Conservation (phyloP, 306 rosid genomes). For the Inga oerstediana region DNA sequence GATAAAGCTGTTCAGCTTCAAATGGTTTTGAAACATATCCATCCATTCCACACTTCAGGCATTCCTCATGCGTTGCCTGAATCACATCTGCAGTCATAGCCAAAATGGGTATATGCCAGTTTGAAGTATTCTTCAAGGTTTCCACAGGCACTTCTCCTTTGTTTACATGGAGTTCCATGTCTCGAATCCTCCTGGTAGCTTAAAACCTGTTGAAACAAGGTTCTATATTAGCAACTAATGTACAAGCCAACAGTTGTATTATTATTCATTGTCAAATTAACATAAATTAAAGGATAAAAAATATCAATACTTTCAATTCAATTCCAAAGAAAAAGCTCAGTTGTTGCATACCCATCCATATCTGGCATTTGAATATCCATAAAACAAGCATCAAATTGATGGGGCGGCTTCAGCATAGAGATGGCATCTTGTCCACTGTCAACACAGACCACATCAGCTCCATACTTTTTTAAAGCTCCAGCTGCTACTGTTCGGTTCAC, state of each 20-base stretch:
- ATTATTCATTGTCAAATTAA: background rate
- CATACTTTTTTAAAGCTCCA: conserved; percentile 85
- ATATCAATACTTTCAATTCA: background rate
- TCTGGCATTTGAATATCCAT: conserved; percentile 99
- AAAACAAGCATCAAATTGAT: conserved; percentile 87
- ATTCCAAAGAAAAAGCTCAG: conserved; percentile 2
- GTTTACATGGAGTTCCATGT: conserved; percentile 49
- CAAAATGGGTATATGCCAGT: conserved; percentile 75
- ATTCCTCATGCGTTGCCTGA: conserved; percentile 89
- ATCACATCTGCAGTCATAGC: conserved; percentile 98
- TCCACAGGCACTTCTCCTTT: conserved; percentile 49
- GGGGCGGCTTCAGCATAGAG: conserved; percentile 75
- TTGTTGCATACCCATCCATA: conserved; percentile 85
- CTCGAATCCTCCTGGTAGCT: conserved; percentile 73
- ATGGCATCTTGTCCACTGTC: conserved; percentile 79
- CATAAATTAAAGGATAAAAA: background rate
- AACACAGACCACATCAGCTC: conserved; percentile 88
- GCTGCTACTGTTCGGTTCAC: conserved; percentile 96
- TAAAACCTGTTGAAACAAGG: conserved; percentile 58
- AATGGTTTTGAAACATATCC: conserved; percentile 97
- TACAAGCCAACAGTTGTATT: background rate
- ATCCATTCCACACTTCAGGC: conserved; percentile 78
- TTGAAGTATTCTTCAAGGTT: conserved; percentile 37
- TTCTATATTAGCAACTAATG: conserved; percentile 6
- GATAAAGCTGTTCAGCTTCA: conserved; percentile 91